These are phyloP conservation scores for Phytophthora sojae DNA, from an alignment of 352 stramenopile genomes.

Conservation along the genomic window DNA sequence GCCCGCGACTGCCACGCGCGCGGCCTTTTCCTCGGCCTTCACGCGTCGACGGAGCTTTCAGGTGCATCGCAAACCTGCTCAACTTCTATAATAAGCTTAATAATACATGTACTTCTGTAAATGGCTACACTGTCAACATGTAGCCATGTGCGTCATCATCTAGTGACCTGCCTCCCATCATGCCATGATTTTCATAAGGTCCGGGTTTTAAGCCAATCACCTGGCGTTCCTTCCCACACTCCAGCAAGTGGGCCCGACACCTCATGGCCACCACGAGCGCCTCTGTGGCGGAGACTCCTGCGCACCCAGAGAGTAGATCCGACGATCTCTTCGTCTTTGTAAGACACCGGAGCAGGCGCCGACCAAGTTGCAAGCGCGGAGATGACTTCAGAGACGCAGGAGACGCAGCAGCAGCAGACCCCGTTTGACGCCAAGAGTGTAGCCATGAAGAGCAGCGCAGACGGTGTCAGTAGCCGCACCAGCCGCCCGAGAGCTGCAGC, in stretches of 20 bases:
- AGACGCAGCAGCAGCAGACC: not conserved
- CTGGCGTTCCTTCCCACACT: not conserved
- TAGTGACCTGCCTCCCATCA: not conserved
- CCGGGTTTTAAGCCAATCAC: not conserved
- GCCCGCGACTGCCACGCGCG: not conserved
- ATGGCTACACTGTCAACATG: constrained; percentile 13
- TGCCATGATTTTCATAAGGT: not conserved
- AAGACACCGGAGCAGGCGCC: not conserved
- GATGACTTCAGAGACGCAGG: not conserved
- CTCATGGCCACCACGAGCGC: constrained; percentile 1
- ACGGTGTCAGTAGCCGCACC: not conserved
- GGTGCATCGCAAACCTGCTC: constrained; percentile 7
- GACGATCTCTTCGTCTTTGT: not conserved
- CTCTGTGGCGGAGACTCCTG: constrained; percentile 7
- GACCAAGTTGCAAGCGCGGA: not conserved
- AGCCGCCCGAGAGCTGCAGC: constrained; percentile 17
- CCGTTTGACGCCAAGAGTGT: not conserved
- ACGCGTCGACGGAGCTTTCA: constrained; percentile 14
- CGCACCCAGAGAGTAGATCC: not conserved
- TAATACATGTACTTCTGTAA: constrained; percentile 20
- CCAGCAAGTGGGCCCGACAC: not conserved
- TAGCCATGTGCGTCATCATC: not conserved
- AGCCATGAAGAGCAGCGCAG: not conserved
- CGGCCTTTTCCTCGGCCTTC: constrained; percentile 22
- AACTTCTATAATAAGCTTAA: not conserved